Evolutionary conservation across 495 filamentous ascomycete species (phyloP).

Genomic region (Penicillium nucicola): DNA sequence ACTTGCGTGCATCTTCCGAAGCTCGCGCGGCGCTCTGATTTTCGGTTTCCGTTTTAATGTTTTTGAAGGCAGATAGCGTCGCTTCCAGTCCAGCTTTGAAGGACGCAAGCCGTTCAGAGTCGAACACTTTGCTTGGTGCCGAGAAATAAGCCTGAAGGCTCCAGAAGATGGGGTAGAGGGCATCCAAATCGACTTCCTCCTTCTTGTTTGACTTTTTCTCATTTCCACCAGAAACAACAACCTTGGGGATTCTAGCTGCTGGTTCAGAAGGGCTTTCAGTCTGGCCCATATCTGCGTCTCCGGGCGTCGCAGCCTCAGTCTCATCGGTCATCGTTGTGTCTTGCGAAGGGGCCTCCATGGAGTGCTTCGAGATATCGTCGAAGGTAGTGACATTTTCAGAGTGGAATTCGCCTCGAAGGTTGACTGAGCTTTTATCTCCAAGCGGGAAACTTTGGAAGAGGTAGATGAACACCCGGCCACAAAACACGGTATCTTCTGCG

Average conservation of each 20-base stretch:
- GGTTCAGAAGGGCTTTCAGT: slow-evolving; percentile 8
- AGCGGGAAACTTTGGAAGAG: slow-evolving; percentile 96
- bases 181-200: slow-evolving; percentile 57
- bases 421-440: slow-evolving; percentile 94
- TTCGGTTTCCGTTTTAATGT: slow-evolving; percentile 68
- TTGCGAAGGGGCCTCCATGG: slow-evolving; percentile 36
- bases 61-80: slow-evolving; percentile 76
- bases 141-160: slow-evolving; percentile 86
- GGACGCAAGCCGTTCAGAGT: slow-evolving; percentile 60
- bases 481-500: slow-evolving; percentile 95
- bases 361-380: slow-evolving; percentile 50
- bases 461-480: slow-evolving; percentile 94
- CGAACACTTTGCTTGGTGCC: slow-evolving; percentile 79
- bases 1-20: slow-evolving; percentile 57
- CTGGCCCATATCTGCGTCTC: slow-evolving; percentile 16
- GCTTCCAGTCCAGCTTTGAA: slow-evolving; percentile 77
- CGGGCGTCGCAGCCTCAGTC: slow-evolving; percentile 29
- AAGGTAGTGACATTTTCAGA: slow-evolving; percentile 90
- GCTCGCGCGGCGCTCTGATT: slow-evolving; percentile 45
- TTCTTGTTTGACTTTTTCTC: slow-evolving; percentile 31
- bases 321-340: slow-evolving; percentile 64
- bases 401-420: slow-evolving; percentile 93
- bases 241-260: slow-evolving; percentile 40
- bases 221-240: slow-evolving; percentile 48
- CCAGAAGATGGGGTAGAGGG: slow-evolving; percentile 93